Base-by-base conservation (phyloP, 169 alveolate species). In the Eimeria praecox region DNA sequence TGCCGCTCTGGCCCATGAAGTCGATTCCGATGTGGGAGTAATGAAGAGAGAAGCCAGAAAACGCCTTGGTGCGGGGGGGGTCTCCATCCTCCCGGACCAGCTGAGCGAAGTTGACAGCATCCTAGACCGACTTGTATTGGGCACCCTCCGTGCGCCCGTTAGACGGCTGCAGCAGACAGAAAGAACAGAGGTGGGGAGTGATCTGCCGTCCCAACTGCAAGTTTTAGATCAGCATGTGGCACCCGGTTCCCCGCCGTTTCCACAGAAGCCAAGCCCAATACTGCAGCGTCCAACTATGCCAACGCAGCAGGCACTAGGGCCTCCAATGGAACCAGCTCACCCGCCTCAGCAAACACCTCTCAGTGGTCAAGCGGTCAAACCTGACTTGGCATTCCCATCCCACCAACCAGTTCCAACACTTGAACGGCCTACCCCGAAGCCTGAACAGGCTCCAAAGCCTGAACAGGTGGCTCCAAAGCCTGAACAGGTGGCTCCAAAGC, bases 31-130 rank as follows among this genome's bases (percentile, higher is more conserved):
- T 33, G 92, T 85, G 14, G 92, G 92, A 35, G 33, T 35, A n/a
- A 52, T 85, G 78, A 85, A 85, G 75, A 52, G 78, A 52, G 92
- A 85, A 52, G 42, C 92, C 92, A 85, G 38, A 56, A 85, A 56
- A 20, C 35, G 92, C 52, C 62, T 85, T 33, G 77, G 77, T 30
- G 92, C 92, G 4, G 59, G 64, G 30, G 75, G 56, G 40, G 27
- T 85, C 42, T n/a, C 73, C 49, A 56, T 85, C 54, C 54, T 85
- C 35, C 92, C 92, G 12, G 92, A 85, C 16, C 92, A 85, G 27
- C 27, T 85, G 56, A 38, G 54, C 6, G 59, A 85, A 54, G 78
- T 85, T 52, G 92, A 85, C 9, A 33, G 24, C 56, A 52, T 85
- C 38, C 78, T 85, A 14, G 77, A 85, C 49, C 40, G 78, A n/a